Percentiles rank a stretch among this genome's conserved stretches.
These are phyloP conservation scores for Colletotrichum simmondsii DNA, from an alignment of 2,329 filamentous ascomycete species.

Conservation along the genomic window DNA sequence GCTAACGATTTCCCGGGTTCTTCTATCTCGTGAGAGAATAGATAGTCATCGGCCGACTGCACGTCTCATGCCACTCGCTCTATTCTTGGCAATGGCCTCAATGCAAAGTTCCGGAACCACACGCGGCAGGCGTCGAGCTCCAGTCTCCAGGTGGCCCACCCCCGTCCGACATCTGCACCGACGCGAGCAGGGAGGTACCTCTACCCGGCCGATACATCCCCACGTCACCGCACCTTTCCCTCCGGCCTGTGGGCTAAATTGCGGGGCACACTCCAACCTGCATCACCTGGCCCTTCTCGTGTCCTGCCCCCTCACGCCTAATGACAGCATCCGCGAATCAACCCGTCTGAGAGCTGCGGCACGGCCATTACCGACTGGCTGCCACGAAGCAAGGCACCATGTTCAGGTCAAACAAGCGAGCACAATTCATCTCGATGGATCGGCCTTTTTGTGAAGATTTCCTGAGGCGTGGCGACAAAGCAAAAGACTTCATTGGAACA, in stretches of 20 bases:
- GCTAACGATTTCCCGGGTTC: background rate
- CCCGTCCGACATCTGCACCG: conserved; percentile 2
- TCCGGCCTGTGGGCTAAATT: conserved; percentile 30
- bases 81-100: conserved; percentile 17
- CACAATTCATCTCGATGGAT: background rate
- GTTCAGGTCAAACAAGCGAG: background rate
- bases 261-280: conserved; percentile 25
- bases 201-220: conserved; percentile 14
- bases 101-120: background rate
- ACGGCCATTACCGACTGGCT: conserved; percentile 12
- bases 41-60: conserved; percentile 13
- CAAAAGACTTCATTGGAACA: background rate
- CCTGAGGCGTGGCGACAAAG: background rate
- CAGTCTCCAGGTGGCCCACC: background rate
- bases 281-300: conserved; percentile 28
- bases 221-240: conserved; percentile 33
- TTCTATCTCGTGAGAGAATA: background rate
- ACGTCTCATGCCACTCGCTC: conserved; percentile 21
- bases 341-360: conserved; percentile 6
- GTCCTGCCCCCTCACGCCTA: conserved; percentile 24
- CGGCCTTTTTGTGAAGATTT: background rate
- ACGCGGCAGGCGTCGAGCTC: conserved; percentile 5
- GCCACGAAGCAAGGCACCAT: conserved; percentile 3
- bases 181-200: conserved; percentile 14
- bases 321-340: conserved; percentile 26